Conservation (phyloP, 2,329 filamentous ascomycete species). For the Emergomyces orientalis region DNA sequence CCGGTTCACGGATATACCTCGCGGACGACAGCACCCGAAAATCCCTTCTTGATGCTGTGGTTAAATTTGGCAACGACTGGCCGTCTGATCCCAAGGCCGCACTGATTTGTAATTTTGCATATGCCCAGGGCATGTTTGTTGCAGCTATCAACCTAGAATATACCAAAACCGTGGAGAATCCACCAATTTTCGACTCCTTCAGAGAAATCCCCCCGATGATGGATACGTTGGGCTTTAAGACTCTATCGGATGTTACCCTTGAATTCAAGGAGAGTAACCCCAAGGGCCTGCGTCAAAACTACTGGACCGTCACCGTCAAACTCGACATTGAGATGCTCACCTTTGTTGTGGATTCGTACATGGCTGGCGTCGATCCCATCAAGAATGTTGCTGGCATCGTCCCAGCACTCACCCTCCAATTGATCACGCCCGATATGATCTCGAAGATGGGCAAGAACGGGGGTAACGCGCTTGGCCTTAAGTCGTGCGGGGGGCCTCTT, state of each 20-base stretch:
- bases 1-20: conserved; percentile 26
- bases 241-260: conserved; percentile 26
- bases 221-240: conserved; percentile 24
- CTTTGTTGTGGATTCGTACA: conserved; percentile 21
- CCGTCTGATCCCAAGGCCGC: conserved; percentile 29
- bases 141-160: conserved; percentile 31
- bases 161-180: conserved; percentile 24
- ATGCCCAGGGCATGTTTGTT: conserved; percentile 21
- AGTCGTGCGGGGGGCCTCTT: conserved; percentile 18
- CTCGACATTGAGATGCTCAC: conserved; percentile 24
- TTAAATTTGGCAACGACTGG: conserved; percentile 24
- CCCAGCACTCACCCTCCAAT: conserved; percentile 26
- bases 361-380: conserved; percentile 18
- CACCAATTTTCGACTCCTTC: conserved; percentile 27
- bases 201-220: conserved; percentile 16
- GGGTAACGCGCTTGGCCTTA: conserved; percentile 30
- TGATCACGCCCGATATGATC: conserved; percentile 25
- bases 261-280: conserved; percentile 29
- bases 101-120: conserved; percentile 27
- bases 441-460: conserved; percentile 25
- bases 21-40: conserved; percentile 20
- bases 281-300: conserved; percentile 25
- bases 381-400: conserved; percentile 17
- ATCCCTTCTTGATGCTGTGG: conserved; percentile 25
- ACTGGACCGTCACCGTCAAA: conserved; percentile 27